Percentiles rank a stretch among this genome's conserved stretches.
Conservation (phyloP, 1,284 basidiomycete genomes). For the Trichosporon ovoides region DNA sequence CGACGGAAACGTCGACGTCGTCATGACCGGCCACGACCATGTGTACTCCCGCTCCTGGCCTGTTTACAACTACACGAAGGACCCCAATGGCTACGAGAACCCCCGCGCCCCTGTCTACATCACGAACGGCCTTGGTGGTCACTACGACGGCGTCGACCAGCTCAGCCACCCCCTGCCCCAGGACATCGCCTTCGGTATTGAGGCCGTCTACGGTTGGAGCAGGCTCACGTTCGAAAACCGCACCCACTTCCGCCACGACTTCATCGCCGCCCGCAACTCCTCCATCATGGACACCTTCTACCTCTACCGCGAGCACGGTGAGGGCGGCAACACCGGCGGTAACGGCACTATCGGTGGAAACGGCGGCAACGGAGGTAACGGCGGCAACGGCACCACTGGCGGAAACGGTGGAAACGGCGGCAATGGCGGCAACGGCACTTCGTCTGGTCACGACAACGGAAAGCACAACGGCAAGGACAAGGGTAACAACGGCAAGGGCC, state of each 20-base stretch:
- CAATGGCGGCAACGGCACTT: neutral
- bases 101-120: slow-evolving; percentile 29
- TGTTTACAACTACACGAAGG: slow-evolving; percentile 34
- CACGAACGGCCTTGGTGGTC: slow-evolving; percentile 41
- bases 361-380: too few relatives aligned
- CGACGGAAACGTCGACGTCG: slow-evolving; percentile 43
- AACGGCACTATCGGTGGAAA: too few relatives aligned
- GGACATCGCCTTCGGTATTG: slow-evolving; percentile 28
- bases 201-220: slow-evolving; percentile 34
- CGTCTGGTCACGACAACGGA: neutral
- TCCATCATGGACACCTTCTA: slow-evolving; percentile 23
- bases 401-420: too few relatives aligned
- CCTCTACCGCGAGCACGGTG: slow-evolving; percentile 22
- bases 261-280: slow-evolving; percentile 25
- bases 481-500: neutral
- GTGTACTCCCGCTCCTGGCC: slow-evolving; percentile 38
- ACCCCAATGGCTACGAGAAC: slow-evolving; percentile 31
- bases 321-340: too few relatives aligned
- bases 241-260: slow-evolving; percentile 32
- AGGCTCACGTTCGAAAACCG: slow-evolving; percentile 38
- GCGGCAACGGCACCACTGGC: too few relatives aligned
- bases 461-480: slow-evolving; percentile 4
- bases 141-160: slow-evolving; percentile 37
- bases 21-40: slow-evolving; percentile 43
- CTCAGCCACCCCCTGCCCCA: slow-evolving; percentile 24